phyloP scores from a whole-genome alignment of 2,329 filamentous ascomycete species.

The Plenodomus tracheiphilus region DNA sequence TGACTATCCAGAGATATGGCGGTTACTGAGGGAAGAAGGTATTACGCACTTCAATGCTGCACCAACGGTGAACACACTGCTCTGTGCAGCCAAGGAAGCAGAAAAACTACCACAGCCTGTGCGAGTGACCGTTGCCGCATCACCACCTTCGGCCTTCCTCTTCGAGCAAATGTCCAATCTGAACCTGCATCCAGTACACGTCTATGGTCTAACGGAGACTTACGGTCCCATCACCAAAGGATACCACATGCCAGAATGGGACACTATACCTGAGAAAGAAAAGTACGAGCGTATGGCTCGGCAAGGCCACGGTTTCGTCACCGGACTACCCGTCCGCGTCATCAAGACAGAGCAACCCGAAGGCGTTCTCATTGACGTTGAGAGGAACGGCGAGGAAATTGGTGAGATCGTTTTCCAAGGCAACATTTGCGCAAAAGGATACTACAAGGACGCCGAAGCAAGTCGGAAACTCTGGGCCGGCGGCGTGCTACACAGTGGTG shows the following conservation, averaged over 20 bases:
- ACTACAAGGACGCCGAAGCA: constrained; percentile 86
- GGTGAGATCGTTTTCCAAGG: constrained; percentile 85
- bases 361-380: constrained; percentile 68
- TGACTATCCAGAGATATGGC: constrained; percentile 92
- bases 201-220: constrained; percentile 86
- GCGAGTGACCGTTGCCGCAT: constrained; percentile 88
- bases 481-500: constrained; percentile 84
- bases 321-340: constrained; percentile 76
- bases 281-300: constrained; percentile 89
- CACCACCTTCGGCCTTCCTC: constrained; percentile 83
- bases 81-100: constrained; percentile 80
- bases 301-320: constrained; percentile 90
- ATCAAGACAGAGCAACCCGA: constrained; percentile 77
- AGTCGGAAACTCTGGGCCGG: constrained; percentile 86
- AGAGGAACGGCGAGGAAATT: constrained; percentile 72
- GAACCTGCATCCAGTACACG: constrained; percentile 89
- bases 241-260: constrained; percentile 85
- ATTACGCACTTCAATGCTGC: constrained; percentile 97
- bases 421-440: constrained; percentile 90
- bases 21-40: constrained; percentile 77
- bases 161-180: constrained; percentile 90
- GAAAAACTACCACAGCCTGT: constrained; percentile 70
- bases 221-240: constrained; percentile 96
- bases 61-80: constrained; percentile 91
- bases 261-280: constrained; percentile 70